Base-by-base conservation (phyloP, 2,329 filamentous ascomycete genomes). In the Fonsecaea pedrosoi region DNA sequence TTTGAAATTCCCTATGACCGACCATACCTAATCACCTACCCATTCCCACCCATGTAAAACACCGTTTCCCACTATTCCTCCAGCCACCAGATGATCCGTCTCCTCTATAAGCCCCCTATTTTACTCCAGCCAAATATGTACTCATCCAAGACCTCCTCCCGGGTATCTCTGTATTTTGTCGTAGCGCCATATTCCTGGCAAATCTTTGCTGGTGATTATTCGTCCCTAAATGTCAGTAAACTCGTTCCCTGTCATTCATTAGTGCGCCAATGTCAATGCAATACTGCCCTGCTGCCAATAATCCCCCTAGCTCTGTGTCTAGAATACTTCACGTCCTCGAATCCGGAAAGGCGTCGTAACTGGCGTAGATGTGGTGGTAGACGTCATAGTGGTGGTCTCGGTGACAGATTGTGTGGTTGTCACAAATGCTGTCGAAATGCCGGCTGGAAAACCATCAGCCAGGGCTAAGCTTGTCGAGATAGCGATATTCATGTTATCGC, bases 341-440 rank as follows among this genome's bases (percentile, higher is more conserved):
- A 70, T 68, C 34, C 59, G 66, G 57, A 68, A 67, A 38, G 59
- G 40, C 50, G 68, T 68, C 30, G 68, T 60, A 48, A 54, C 56
- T 45, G 59, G 10, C n/a, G 57, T 18, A 25, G 65, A 30, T 32
- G 56, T 63, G 21, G 60, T 55, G 25, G 25, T 25, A 12, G 12
- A 35, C 21, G 21, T 15, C 50, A 34, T 10, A 54, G 54, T 57
- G n/a, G 34, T 12, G 9, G 2, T 21, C 4, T 37, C 34, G 34
- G 15, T 7, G 12, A 32, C 13, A 5, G 40, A 42, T 12, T 62
- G 40, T 32, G 62, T 67, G n/a, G 60, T 38, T 30, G 65, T 67
- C 8, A 66, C 62, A 32, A 60, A 61, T 12, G 65, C 50, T 32
- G 65, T 70, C 34, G 54, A 30, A 35, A 62, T 54, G 15, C 42